Conservation (phyloP, 768 basidiomycete species). For the Imleria badia region DNA sequence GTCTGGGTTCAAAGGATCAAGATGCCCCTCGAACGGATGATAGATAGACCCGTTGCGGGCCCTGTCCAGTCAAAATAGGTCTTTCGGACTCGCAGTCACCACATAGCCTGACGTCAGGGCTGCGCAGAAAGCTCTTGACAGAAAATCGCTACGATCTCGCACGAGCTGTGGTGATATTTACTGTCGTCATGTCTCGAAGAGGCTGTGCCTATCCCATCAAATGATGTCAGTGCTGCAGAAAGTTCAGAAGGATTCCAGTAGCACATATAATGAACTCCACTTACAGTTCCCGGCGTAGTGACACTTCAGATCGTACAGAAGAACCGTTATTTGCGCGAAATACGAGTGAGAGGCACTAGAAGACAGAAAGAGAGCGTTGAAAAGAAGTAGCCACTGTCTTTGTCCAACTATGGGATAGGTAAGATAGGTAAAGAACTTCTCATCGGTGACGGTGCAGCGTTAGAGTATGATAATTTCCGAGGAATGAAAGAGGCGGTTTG, state of each 20-base stretch:
- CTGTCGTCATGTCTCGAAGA: conserved; percentile 10
- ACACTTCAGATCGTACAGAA: conserved; percentile 11
- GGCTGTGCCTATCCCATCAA: conserved; percentile 20
- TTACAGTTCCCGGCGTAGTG: conserved; percentile 9
- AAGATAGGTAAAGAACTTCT: conserved; percentile 12
- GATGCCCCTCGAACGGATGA: not conserved
- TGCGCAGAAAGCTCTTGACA: conserved; percentile 19
- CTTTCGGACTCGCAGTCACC: not conserved
- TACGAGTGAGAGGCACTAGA: conserved; percentile 11
- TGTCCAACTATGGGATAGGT: not conserved
- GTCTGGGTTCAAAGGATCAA: not conserved
- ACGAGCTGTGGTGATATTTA: not conserved
- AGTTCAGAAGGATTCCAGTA: conserved; percentile 10
- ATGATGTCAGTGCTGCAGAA: conserved; percentile 27
- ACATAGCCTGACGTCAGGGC: conserved; percentile 27
- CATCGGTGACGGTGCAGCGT: conserved; percentile 10
- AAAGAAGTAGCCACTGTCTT: conserved; percentile 6
- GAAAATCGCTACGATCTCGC: conserved; percentile 9
- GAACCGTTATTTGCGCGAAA: not conserved
- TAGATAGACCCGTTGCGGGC: not conserved
- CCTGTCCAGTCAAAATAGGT: not conserved
- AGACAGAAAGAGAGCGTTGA: conserved; percentile 1
- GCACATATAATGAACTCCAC: conserved; percentile 18
- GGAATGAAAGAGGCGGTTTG: conserved; percentile 21
- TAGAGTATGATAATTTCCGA: conserved; percentile 27